These are phyloP conservation scores for Pichia sp. DNA, from an alignment of 1,139 yeast species.

Conservation along the genomic window DNA sequence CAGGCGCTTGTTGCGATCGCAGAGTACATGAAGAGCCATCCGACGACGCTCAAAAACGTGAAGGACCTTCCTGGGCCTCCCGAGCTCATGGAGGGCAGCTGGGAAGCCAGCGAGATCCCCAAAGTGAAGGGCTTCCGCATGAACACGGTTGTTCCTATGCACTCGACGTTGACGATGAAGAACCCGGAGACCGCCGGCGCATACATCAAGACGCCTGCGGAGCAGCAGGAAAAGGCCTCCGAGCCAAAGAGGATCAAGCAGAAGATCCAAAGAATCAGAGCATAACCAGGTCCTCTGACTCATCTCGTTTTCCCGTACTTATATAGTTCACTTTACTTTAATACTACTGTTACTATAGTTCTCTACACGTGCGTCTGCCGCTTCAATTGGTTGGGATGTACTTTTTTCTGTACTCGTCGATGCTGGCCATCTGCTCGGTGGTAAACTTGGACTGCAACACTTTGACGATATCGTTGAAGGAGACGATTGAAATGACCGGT, in stretches of 20 bases:
- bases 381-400: slow-evolving; percentile 39
- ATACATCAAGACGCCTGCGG: slow-evolving; percentile 43
- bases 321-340: neutral
- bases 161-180: slow-evolving; percentile 72
- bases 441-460: slow-evolving; percentile 53
- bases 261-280: slow-evolving; percentile 40
- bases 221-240: slow-evolving; percentile 19
- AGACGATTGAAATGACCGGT: slow-evolving; percentile 80
- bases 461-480: slow-evolving; percentile 66
- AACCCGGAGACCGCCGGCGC: slow-evolving; percentile 78
- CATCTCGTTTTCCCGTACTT: too few species aligned
- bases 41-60: slow-evolving; percentile 64
- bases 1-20: slow-evolving; percentile 60
- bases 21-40: slow-evolving; percentile 59
- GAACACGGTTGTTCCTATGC: slow-evolving; percentile 83
- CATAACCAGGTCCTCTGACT: slow-evolving; percentile 24
- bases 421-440: slow-evolving; percentile 48
- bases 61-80: slow-evolving; percentile 60
- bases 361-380: neutral
- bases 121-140: slow-evolving; percentile 77
- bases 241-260: slow-evolving; percentile 43
- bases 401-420: slow-evolving; percentile 55
- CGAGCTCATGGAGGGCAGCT: slow-evolving; percentile 39
- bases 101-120: slow-evolving; percentile 63
- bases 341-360: neutral